phyloP scores from a whole-genome alignment of 306 rosid genomes.

The Pterocarpus santalinus region DNA sequence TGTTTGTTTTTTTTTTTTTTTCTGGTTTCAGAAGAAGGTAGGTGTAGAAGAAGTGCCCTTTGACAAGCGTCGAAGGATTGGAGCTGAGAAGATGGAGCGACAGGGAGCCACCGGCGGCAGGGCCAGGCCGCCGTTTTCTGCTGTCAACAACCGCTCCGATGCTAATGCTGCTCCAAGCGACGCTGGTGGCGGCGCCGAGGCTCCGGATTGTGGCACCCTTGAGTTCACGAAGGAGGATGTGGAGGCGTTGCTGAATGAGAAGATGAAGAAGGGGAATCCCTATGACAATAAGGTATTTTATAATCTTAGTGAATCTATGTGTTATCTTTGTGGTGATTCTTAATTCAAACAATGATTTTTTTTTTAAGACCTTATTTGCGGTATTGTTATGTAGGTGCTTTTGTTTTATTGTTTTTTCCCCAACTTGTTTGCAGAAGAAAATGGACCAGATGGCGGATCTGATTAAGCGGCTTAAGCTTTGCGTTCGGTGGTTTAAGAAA shows the following conservation, averaged over 20 bases:
- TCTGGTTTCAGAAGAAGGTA: constrained; percentile 65
- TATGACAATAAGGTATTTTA: constrained; percentile 75
- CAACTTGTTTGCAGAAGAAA: constrained; percentile 60
- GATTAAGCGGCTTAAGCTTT: constrained; percentile 73
- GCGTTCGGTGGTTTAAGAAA: constrained; percentile 74
- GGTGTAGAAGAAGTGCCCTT: constrained; percentile 59
- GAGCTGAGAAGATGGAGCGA: constrained; percentile 57
- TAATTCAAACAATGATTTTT: too few species aligned
- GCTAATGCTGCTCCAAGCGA: constrained; percentile 44
- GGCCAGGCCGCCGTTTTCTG: constrained; percentile 59
- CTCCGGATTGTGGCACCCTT: constrained; percentile 45
- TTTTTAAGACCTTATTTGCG: neutral
- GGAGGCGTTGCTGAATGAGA: constrained; percentile 73
- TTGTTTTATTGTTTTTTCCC: neutral
- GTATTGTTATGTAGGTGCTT: neutral
- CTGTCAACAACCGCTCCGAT: constrained; percentile 57
- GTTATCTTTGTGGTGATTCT: neutral
- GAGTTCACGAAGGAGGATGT: constrained; percentile 82
- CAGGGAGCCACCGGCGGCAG: constrained; percentile 61
- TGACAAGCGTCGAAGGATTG: constrained; percentile 76
- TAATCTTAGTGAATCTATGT: neutral
- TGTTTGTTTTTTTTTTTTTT: neutral
- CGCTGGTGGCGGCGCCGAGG: constrained; percentile 47
- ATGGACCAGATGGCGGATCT: constrained; percentile 64
- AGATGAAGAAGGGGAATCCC: constrained; percentile 62